Evolutionary conservation across 768 basidiomycete genomes (phyloP).

Genomic region (Sarcomyxa edulis): DNA sequence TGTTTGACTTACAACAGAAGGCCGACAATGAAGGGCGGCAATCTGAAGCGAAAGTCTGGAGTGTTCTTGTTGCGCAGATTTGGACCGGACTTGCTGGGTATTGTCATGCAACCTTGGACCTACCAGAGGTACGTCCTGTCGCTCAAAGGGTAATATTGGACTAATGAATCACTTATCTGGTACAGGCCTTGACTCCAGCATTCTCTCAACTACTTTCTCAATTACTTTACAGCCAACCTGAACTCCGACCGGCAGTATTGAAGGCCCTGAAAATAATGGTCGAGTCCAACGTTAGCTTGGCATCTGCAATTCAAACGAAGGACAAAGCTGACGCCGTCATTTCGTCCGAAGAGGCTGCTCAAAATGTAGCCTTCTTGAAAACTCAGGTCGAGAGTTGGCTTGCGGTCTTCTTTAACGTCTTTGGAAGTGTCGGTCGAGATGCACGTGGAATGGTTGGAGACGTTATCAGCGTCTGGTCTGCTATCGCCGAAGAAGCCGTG

Average conservation of each 20-base stretch:
- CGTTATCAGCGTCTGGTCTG: slow-evolving; percentile 82
- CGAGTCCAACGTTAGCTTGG: slow-evolving; percentile 65
- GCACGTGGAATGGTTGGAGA: slow-evolving; percentile 76
- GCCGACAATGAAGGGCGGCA: slow-evolving; percentile 68
- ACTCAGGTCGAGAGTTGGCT: slow-evolving; percentile 89
- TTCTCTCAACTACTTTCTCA: slow-evolving; percentile 92
- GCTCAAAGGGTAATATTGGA: no score
- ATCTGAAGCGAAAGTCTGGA: slow-evolving; percentile 94
- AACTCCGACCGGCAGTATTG: slow-evolving; percentile 78
- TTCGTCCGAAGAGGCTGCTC: slow-evolving; percentile 52
- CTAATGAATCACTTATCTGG: slow-evolving; percentile 1
- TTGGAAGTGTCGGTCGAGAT: slow-evolving; percentile 77
- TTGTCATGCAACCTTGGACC: slow-evolving; percentile 75
- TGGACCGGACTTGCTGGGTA: slow-evolving; percentile 93
- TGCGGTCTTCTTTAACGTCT: slow-evolving; percentile 95
- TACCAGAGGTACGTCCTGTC: slow-evolving; percentile 59
- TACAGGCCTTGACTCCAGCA: slow-evolving; percentile 63
- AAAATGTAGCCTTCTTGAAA: slow-evolving; percentile 68
- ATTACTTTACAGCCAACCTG: slow-evolving; percentile 84
- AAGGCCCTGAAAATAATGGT: slow-evolving; percentile 78
- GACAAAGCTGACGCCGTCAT: slow-evolving; percentile 29
- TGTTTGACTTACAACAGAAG: slow-evolving; percentile 84
- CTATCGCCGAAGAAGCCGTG: slow-evolving; percentile 71
- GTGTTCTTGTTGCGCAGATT: slow-evolving; percentile 86
- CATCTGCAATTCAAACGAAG: slow-evolving; percentile 25